phyloP scores from a whole-genome alignment of 2,329 filamentous ascomycete species.

The Dactylellina sp. region DNA sequence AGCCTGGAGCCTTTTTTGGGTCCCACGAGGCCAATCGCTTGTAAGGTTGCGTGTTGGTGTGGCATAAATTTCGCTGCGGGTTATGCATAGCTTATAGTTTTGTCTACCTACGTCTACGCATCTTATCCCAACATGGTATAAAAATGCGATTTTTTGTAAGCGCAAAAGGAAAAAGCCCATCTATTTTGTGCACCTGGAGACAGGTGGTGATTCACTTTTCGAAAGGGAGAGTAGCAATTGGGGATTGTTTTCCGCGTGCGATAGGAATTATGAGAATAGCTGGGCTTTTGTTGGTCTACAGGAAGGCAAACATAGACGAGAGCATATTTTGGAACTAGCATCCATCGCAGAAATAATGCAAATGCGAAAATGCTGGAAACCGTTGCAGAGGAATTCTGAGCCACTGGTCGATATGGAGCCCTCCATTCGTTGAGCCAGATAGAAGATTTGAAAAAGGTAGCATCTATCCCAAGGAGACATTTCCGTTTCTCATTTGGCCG shows the following conservation, averaged over 20 bases:
- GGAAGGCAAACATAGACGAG: not conserved
- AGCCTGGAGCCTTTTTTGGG: conserved; percentile 14
- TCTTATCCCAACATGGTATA: conserved; percentile 50
- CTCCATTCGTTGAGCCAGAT: conserved; percentile 44
- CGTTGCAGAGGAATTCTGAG: conserved; percentile 42
- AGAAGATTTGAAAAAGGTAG: conserved; percentile 17
- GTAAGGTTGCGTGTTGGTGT: conserved; percentile 48
- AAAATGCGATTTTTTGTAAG: conserved; percentile 47
- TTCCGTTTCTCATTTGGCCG: conserved; percentile 38
- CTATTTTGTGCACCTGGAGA: not conserved
- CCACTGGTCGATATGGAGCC: conserved; percentile 45
- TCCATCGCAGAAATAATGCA: conserved; percentile 17
- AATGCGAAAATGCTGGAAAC: conserved; percentile 30
- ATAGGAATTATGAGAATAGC: conserved; percentile 3
- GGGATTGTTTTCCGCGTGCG: conserved; percentile 17
- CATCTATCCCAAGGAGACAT: conserved; percentile 42
- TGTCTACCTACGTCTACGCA: conserved; percentile 44
- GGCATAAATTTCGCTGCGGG: conserved; percentile 49
- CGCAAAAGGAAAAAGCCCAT: conserved; percentile 25
- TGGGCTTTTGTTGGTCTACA: not conserved
- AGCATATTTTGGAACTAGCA: conserved; percentile 21
- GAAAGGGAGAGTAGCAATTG: conserved; percentile 3
- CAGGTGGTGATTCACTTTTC: too few species aligned
- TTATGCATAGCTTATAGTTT: conserved; percentile 50
- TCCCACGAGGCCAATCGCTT: conserved; percentile 46